A percentile compares a stretch with the other conserved stretches of the same genome.
phyloP scores from a whole-genome alignment of 1,284 basidiomycete species.

The Vanrija sp. region DNA sequence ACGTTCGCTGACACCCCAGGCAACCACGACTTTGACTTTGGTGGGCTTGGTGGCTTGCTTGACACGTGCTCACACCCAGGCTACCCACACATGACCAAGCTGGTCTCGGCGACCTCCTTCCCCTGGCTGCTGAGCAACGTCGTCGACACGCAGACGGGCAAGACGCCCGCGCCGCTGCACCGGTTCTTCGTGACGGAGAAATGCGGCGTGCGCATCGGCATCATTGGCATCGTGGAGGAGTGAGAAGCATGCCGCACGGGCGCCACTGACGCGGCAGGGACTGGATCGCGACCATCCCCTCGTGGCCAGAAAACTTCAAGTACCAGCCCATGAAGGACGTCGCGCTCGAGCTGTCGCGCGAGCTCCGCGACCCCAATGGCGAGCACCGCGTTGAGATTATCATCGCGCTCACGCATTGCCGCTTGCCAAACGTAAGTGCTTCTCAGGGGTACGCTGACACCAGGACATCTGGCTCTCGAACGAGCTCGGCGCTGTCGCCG shows the following conservation, averaged over 20 bases:
- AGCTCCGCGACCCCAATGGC: constrained; percentile 67
- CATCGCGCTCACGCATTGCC: constrained; percentile 75
- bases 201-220: constrained; percentile 64
- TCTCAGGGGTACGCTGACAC: neutral
- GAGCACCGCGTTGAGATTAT: constrained; percentile 69
- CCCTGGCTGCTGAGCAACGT: constrained; percentile 72
- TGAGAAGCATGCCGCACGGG: constrained; percentile 45
- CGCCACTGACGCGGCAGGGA: constrained; percentile 52
- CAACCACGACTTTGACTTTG: constrained; percentile 80
- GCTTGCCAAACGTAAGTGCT: constrained; percentile 61
- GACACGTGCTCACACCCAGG: constrained; percentile 50
- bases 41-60: constrained; percentile 26
- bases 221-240: constrained; percentile 81
- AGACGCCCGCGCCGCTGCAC: constrained; percentile 57
- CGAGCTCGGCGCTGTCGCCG: constrained; percentile 59
- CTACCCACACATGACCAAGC: constrained; percentile 71
- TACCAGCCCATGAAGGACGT: constrained; percentile 66
- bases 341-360: constrained; percentile 62
- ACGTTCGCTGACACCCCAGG: constrained; percentile 49
- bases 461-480: constrained; percentile 68
- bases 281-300: constrained; percentile 80
- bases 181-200: constrained; percentile 64
- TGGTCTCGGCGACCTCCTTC: constrained; percentile 67
- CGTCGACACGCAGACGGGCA: constrained; percentile 60
- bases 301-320: constrained; percentile 70